phyloP scores from a whole-genome alignment of 2,329 filamentous ascomycete species.

The Colletotrichum viniferum region DNA sequence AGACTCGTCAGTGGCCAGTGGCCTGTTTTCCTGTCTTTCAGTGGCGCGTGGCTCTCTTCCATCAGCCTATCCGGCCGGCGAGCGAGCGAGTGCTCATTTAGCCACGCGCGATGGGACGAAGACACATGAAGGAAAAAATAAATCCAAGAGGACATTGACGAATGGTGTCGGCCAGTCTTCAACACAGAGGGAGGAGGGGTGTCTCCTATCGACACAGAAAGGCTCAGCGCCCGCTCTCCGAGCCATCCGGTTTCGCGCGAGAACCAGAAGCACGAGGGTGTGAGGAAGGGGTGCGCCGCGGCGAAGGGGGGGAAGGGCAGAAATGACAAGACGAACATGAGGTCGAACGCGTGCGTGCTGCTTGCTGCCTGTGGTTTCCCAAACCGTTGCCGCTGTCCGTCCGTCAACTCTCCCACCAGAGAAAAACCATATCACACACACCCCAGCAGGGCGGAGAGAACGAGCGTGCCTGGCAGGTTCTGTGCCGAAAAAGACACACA shows the following conservation, averaged over 20 bases:
- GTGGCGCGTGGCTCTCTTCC: neutral
- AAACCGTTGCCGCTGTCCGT: neutral
- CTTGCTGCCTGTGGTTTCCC: neutral
- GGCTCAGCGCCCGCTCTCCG: conserved; percentile 4
- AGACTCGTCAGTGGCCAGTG: neutral
- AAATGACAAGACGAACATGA: conserved; percentile 22
- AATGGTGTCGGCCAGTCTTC: neutral
- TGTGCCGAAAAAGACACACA: neutral
- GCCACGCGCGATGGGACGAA: neutral
- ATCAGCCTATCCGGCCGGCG: neutral
- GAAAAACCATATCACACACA: neutral
- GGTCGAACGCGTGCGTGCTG: neutral
- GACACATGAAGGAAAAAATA: neutral
- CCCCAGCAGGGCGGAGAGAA: neutral
- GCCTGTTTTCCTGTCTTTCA: neutral
- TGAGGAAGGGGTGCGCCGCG: neutral
- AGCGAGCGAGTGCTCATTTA: neutral
- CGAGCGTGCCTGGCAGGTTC: conserved; percentile 12
- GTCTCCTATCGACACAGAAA: neutral
- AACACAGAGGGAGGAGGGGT: neutral
- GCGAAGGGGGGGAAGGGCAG: neutral
- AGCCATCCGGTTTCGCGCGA: conserved; percentile 16
- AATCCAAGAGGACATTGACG: neutral
- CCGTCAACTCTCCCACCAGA: neutral
- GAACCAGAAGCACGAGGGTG: neutral